Evolutionary conservation across 2,329 filamentous ascomycete species (phyloP), one percentile per base, ranked within the genome.

Genomic region (Cercospora berteroae): DNA sequence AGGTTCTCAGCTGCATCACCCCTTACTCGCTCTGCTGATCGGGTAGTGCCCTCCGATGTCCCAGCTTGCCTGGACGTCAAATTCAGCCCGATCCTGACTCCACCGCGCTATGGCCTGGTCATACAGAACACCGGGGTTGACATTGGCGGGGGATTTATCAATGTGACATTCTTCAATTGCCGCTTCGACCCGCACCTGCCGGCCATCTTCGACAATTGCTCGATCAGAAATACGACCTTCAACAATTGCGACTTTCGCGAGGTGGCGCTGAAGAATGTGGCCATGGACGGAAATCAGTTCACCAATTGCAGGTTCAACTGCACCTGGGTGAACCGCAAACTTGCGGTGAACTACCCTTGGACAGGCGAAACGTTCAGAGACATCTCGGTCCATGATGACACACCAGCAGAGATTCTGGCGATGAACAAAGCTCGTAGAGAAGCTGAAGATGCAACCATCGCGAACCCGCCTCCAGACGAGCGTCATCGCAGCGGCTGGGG

Each of bases 381-480:
- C 9, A 10, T 36, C 5, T 18, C 10, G 3, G 16, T 39, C 13
- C 16, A 29, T 5, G 27, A 36, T 12, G 29, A 31, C 10, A 39
- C 36, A 18, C 39, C 56, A 94, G 97, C 96, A 80, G 88, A 87
- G 42, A 97, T 92, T 74, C 77, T 98, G 71, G 88, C 97, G 59
- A 87, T 94, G 71, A 90, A 96, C 80, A 97, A 97, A 85, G 44
- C 27, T 16, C 93, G 91, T 79, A 92, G 92, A 77, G 92, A 97
- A 77, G 87, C 97, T 12, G 88, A 29, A 13, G 33, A 44, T 12
- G 61, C 52, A 13, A 29, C 3, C 1, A 33, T 20, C 12, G 6
- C 20, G 13, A 18, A 36, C 8, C 52, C 13, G 5, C 20, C 31
- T 27, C 29, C 63, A 23, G 33, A 16, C 10, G 55, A 59, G 4